Evolutionary conservation across 345 rosid genomes (phyloP), one percentile per base, ranked within the genome.

Genomic region (Lumnitzera littorea): DNA sequence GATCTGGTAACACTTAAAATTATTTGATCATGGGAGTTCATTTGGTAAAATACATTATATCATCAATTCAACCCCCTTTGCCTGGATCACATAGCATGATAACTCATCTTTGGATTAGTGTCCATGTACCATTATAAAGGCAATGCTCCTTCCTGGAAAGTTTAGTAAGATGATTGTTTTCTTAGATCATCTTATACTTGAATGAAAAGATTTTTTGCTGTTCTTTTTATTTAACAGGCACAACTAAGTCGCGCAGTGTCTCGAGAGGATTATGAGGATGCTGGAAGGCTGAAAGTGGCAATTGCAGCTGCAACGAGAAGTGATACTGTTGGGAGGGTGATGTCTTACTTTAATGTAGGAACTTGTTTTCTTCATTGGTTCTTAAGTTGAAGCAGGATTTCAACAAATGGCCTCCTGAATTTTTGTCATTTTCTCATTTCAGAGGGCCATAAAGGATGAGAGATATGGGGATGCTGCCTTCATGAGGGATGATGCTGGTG

Each of bases 221-320:
- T 56, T 46, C 7, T 36, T 61, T 51, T 57, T n/a, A 24, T 46
- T 46, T 48, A 68, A 66, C 88, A 89, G 98, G 80, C 77, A 3
- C 96, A 80, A 56, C 74, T 92, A 62, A 71, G 67, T 61, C 69
- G 67, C 56, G 89, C 96, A 13, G 74, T 89, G 0, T 60, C 41
- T 57, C 76, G 69, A 55, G 91, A 89, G 78, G 96, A 92, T 65
- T 89, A 81, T 57, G 82, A 69, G 51, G 91, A 84, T 78, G 98
- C 98, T 63, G 87, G 89, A 51, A 82, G 80, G 74, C 71, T 92
- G 8, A 87, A 92, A 76, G 98, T 87, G 67, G 96, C 96, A 23
- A 84, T 92, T 76, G 96, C 98, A 55, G 96, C 96, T 58, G 83
- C 89, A 1, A 78, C 96, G 49, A 76, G 80, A 7, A 78, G 82